Conservation (phyloP, 108 stramenopile genomes). For the Fistulifera pelliculosa region DNA sequence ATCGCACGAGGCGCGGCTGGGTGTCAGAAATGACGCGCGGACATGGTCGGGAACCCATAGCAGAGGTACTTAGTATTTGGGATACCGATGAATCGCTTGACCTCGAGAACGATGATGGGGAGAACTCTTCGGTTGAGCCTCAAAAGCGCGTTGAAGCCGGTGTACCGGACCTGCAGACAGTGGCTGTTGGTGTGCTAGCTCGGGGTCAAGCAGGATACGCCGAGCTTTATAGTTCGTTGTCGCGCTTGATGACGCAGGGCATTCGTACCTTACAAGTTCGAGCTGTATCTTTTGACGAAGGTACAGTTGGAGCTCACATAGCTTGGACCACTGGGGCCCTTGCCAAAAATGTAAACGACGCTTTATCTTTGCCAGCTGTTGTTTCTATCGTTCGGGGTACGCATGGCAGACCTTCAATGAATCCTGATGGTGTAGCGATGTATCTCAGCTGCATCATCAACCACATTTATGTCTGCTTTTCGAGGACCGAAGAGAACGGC, state of each 20-base stretch:
- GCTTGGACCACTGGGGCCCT: conserved; percentile 29
- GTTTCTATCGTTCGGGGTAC: not conserved
- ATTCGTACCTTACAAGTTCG: conserved; percentile 31
- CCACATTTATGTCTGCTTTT: conserved; percentile 47
- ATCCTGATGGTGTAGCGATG: conserved; percentile 26
- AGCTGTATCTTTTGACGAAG: conserved; percentile 27
- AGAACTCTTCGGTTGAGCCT: not conserved
- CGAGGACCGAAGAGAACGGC: conserved; percentile 66
- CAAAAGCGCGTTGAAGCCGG: conserved; percentile 54
- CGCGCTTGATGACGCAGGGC: conserved; percentile 40
- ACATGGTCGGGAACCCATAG: conserved; percentile 85
- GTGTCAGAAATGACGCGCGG: conserved; percentile 88
- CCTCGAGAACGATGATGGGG: too few species aligned
- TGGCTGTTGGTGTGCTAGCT: conserved; percentile 59
- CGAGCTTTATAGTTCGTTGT: conserved; percentile 47
- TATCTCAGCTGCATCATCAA: conserved; percentile 59
- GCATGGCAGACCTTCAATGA: not conserved
- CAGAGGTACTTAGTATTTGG: conserved; percentile 78
- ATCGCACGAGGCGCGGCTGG: conserved; percentile 82
- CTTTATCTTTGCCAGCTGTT: not conserved
- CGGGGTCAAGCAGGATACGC: conserved; percentile 48
- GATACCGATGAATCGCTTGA: not conserved
- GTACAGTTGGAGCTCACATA: conserved; percentile 34
- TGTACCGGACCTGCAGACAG: conserved; percentile 53
- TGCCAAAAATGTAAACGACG: conserved; percentile 17